phyloP scores from a whole-genome alignment of 2,329 filamentous ascomycete species.

The Epichloe gansuensis region DNA sequence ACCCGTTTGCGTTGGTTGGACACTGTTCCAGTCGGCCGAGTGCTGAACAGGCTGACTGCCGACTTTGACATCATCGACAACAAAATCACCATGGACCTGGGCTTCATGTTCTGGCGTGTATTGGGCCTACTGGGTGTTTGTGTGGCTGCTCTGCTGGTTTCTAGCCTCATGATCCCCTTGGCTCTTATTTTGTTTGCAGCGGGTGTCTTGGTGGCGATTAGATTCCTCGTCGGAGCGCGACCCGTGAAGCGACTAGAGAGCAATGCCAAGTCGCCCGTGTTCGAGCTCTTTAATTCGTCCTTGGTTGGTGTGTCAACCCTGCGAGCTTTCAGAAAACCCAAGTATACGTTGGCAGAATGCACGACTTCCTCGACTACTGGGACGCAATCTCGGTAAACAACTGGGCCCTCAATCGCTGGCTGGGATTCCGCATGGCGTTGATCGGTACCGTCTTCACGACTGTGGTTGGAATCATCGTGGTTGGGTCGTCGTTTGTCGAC shows the following conservation, averaged over 20 bases:
- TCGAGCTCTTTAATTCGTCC: constrained; percentile 65
- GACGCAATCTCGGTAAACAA: constrained; percentile 53
- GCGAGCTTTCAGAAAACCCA: constrained; percentile 60
- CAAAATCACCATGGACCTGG: constrained; percentile 50
- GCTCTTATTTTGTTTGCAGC: constrained; percentile 45
- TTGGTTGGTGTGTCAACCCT: constrained; percentile 65
- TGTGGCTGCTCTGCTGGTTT: constrained; percentile 55
- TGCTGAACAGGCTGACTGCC: constrained; percentile 66
- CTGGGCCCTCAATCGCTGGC: constrained; percentile 66
- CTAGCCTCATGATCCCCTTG: constrained; percentile 51
- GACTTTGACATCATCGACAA: constrained; percentile 68
- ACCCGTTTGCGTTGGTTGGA: constrained; percentile 71
- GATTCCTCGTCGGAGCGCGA: constrained; percentile 58
- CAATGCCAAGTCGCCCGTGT: constrained; percentile 65
- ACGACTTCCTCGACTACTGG: constrained; percentile 55
- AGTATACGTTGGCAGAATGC: constrained; percentile 59
- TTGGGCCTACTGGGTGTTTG: constrained; percentile 55
- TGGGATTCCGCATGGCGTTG: constrained; percentile 59
- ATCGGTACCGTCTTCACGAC: constrained; percentile 58
- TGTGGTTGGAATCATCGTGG: constrained; percentile 51
- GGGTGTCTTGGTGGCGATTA: constrained; percentile 44
- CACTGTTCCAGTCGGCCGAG: constrained; percentile 63
- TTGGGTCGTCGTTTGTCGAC: constrained; percentile 48
- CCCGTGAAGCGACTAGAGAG: constrained; percentile 70
- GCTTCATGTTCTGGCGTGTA: constrained; percentile 45